phyloP scores from a whole-genome alignment of 2,329 filamentous ascomycete genomes.

The Penicillium sp. region DNA sequence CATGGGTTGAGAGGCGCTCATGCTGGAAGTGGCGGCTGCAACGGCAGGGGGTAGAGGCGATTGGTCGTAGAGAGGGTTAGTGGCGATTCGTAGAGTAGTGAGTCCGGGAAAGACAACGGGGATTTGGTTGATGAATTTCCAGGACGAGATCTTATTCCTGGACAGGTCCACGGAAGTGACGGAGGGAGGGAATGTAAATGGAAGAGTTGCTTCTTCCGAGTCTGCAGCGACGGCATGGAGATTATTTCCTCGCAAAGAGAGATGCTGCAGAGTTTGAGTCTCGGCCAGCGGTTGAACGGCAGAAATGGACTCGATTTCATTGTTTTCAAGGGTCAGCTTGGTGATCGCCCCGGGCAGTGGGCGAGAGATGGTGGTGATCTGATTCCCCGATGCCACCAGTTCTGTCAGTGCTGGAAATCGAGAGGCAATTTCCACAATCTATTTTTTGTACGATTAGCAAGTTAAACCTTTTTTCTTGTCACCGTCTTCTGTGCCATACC shows the following conservation, averaged over 20 bases:
- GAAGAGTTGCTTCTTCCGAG: conserved; percentile 24
- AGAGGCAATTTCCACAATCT: conserved; percentile 32
- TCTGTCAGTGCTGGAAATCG: conserved; percentile 33
- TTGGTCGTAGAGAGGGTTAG: conserved; percentile 75
- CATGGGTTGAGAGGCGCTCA: conserved; percentile 39
- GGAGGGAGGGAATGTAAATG: conserved; percentile 47
- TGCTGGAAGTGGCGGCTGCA: conserved; percentile 21
- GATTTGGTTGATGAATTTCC: conserved; percentile 69
- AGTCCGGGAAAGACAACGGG: conserved; percentile 65
- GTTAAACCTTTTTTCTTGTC: neutral
- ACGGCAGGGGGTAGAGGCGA: conserved; percentile 21
- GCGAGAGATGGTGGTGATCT: conserved; percentile 26
- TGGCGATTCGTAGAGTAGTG: conserved; percentile 67
- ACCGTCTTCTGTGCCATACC: conserved; percentile 37
- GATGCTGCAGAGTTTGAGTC: conserved; percentile 46
- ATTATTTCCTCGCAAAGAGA: conserved; percentile 68
- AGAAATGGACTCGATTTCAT: conserved; percentile 32
- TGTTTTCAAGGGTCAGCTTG: conserved; percentile 47
- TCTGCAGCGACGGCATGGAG: conserved; percentile 48
- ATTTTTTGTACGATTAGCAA: conserved; percentile 2
- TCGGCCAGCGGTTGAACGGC: conserved; percentile 45
- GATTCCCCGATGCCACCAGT: conserved; percentile 33
- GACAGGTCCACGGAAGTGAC: conserved; percentile 67
- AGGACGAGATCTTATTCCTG: conserved; percentile 62
- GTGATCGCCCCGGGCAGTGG: conserved; percentile 35